Evolutionary conservation across 1,284 basidiomycete genomes (phyloP), one percentile per base, ranked within the genome.

Genomic region (Trametes hirsuta): DNA sequence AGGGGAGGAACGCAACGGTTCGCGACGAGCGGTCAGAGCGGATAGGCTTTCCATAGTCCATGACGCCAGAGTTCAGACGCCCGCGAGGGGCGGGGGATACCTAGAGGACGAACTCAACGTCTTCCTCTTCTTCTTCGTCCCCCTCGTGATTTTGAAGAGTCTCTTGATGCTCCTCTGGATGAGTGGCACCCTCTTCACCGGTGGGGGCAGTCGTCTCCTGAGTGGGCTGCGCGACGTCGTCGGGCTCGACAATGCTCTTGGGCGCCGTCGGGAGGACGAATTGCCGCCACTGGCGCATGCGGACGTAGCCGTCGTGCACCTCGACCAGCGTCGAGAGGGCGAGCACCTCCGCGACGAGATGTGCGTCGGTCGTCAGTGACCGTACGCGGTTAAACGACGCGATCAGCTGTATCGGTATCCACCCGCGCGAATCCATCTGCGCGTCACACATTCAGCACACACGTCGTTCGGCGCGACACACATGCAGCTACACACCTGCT

Each of bases 361-460:
- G 75, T 11, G 81, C 66, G 66, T 95, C 90, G 47, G 75, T 72
- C 6, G 93, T 93, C 59, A 95, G 74, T 55, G 80, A 81, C 69
- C 82, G 84, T 60, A 97, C 84, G 44, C 95, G 88, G 69, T 93
- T 94, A 81, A 97, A 97, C 10, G 91, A 91, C 4, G 91, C 90
- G 57, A 97, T 82, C 57, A 94, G 79, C 10, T 83, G 68, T 45
- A 96, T 89, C 21, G 89, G 84, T 55, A 97, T 89, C 93, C 94
- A 97, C 15, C 95, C 95, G 62, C 84, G 80, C 3, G 84, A 81
- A 71, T 97, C 93, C 95, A 97, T 96, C 94, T 97, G 68, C 54
- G 59, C 8, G 56, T 22, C 25, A 53, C 30, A 30, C 50, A 50
- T 42, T 61, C 56, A 54, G 56, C 44, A 42, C 25, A 30, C 4